Conservation (phyloP, 2,329 filamentous ascomycete species). For the Exophiala sp. region DNA sequence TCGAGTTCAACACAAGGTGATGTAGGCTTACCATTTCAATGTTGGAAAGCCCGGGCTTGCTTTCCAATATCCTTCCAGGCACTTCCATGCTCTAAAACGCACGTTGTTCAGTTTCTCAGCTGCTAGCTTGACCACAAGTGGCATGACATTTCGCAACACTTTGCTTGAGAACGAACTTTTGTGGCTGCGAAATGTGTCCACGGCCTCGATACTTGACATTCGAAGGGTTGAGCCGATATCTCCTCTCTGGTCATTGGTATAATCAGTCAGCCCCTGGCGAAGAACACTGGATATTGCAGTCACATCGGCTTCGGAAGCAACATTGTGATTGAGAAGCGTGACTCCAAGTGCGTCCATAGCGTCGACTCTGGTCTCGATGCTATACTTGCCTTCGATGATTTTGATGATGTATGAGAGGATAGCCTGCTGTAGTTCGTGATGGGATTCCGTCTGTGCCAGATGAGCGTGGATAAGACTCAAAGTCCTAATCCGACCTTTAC, state of each 20-base stretch:
- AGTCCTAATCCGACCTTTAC: constrained; percentile 43
- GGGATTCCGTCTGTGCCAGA: constrained; percentile 18
- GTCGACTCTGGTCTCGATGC: constrained; percentile 26
- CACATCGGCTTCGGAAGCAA: not conserved
- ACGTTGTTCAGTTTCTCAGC: constrained; percentile 90
- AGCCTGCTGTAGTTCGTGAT: not conserved
- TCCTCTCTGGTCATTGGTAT: constrained; percentile 82
- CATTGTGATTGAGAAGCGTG: constrained; percentile 4
- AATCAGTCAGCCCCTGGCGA: constrained; percentile 66
- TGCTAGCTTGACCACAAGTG: constrained; percentile 63
- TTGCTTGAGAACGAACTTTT: constrained; percentile 4
- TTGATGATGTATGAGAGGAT: constrained; percentile 15
- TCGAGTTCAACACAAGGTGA: not conserved
- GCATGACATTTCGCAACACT: constrained; percentile 13
- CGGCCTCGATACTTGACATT: constrained; percentile 69
- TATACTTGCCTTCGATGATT: constrained; percentile 20
- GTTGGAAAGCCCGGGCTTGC: not conserved
- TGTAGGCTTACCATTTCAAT: constrained; percentile 1
- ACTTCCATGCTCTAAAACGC: constrained; percentile 53
- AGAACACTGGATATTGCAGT: constrained; percentile 29
- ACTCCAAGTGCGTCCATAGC: constrained; percentile 23
- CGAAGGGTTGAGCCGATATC: constrained; percentile 87
- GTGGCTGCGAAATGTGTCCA: constrained; percentile 43
- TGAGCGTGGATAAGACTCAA: constrained; percentile 39
- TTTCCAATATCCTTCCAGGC: constrained; percentile 40